Evolutionary conservation across 148 eudicot genomes (phyloP).

Genomic region (Silene conica): DNA sequence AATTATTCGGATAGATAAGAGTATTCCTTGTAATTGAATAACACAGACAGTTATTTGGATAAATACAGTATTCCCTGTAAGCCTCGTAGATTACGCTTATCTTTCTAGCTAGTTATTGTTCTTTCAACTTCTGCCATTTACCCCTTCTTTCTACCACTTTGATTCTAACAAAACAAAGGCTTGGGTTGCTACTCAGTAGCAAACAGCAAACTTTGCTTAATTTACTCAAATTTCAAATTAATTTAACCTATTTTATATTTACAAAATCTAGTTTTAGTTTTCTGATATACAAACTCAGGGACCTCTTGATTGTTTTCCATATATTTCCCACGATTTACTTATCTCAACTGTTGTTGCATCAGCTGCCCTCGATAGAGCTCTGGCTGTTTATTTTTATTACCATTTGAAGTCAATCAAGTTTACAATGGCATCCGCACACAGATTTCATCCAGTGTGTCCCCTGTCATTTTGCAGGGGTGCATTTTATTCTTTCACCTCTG

Average conservation of each 20-base stretch:
- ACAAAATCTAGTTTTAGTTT: background rate
- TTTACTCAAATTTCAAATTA: background rate
- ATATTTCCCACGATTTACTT: background rate
- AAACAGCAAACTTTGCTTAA: no score
- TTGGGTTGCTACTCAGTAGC: background rate
- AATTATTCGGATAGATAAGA: no score
- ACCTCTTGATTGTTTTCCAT: background rate
- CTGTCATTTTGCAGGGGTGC: background rate
- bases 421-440: background rate
- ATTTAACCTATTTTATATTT: background rate
- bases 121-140: background rate
- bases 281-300: background rate
- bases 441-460: background rate
- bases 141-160: background rate
- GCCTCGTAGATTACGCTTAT: background rate
- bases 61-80: no score
- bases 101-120: background rate
- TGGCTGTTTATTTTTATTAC: conserved; percentile 1
- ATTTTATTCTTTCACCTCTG: background rate
- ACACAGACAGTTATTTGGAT: no score
- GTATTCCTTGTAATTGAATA: no score
- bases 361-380: background rate
- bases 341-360: background rate
- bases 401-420: background rate
- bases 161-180: background rate